Evolutionary conservation across 208 protist species (phyloP), one percentile per base, ranked within the genome.

Genomic region (Strigomonas culicis): DNA sequence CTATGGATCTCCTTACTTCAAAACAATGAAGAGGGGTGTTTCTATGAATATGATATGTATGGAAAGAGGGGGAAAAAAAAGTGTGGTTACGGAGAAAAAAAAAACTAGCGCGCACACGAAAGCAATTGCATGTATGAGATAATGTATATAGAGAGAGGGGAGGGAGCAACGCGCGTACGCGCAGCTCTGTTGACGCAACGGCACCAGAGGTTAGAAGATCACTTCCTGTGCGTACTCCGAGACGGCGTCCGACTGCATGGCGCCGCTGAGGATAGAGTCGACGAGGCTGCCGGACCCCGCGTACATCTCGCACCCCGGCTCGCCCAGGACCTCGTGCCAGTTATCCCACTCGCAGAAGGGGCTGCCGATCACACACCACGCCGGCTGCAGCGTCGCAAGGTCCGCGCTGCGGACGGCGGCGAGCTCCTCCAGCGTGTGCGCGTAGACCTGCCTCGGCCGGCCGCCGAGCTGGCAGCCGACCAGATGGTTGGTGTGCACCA

Each of bases 301-400:
- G 60, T 82, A 78, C 66, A 79, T 55, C 50, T 77, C 70, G 80
- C 83, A 90, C 11, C 81, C 87, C 0, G 87, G 87, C 68, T 93
- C 87, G 39, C 70, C 62, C 19, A 77, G 50, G 19, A 84, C 74
- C 63, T 93, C 82, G 4, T 74, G 75, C 83, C 81, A 90, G 74
- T 80, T 82, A 61, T 90, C 87, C 87, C 87, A 93, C 70, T 93
- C 81, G n/a, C 65, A 79, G 68, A 82, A 83, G 3, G 66, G 68
- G 25, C 6, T 22, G 31, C 66, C 74, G n/a, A 93, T 24, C 27
- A 90, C 59, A 17, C 77, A 76, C 44, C 78, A 66, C n/a, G 59
- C 32, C 36, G 83, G 78, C n/a, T 75, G 65, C 53, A 93, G 59
- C 44, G 77, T 77, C 30, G 53, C 51, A 24, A 87, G 32, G 50